Conservation (phyloP, 305 asterid genomes). For the Ajuga reptans region DNA sequence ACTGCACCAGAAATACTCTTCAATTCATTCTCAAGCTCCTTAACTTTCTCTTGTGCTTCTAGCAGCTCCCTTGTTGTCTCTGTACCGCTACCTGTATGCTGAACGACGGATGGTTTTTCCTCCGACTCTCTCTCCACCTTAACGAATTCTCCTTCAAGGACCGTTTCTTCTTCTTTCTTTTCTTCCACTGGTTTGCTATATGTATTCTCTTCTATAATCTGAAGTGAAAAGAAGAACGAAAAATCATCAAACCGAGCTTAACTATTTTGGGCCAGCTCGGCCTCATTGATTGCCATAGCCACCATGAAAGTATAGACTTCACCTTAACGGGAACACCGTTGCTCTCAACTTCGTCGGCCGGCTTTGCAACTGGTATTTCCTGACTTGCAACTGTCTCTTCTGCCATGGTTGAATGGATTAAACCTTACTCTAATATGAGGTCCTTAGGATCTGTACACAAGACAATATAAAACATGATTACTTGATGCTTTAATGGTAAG, state of each 20-base stretch:
- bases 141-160: conserved; percentile 67
- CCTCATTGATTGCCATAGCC: background rate
- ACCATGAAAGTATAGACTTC: background rate
- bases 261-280: background rate
- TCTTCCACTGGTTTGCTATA: conserved; percentile 24
- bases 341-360: conserved; percentile 32
- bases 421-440: conserved; percentile 9
- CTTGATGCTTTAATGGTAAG: background rate
- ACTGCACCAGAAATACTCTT: conserved; percentile 36
- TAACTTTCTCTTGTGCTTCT: conserved; percentile 62
- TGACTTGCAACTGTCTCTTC: conserved; percentile 34
- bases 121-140: conserved; percentile 76
- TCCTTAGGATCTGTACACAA: conserved; percentile 1
- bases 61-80: conserved; percentile 48
- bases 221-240: conserved; percentile 1
- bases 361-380: conserved; percentile 36
- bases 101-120: conserved; percentile 22
- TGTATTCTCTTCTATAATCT: conserved; percentile 27
- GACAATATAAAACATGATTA: background rate
- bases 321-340: conserved; percentile 44
- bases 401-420: conserved; percentile 41
- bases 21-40: conserved; percentile 62
- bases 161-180: conserved; percentile 45
- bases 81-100: conserved; percentile 20
- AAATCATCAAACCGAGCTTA: background rate